Base-by-base conservation (phyloP, 2,329 filamentous ascomycete genomes). In the Tricladium varicosporioides region DNA sequence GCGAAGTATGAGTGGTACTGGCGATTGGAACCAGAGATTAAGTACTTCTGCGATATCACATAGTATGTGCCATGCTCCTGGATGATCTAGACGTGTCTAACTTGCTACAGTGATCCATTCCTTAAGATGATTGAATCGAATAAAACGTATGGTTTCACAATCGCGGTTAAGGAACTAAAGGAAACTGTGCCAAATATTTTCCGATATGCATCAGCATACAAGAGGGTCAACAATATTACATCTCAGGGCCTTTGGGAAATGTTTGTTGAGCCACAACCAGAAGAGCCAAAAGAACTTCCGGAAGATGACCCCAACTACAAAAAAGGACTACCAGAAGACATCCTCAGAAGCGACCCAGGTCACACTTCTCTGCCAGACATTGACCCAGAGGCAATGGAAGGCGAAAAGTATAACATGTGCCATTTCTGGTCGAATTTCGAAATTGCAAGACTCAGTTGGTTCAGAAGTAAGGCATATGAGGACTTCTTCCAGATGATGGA, bases 351-450 rank as follows among this genome's bases (percentile, higher is more conserved):
- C 50, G 89, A 96, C 60, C 86, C 90, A 19, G 85, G 84, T 40
- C 81, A 81, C 54, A 85, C 86, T 61, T 82, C 82, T 33, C 76
- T 91, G n/a, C 86, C 88, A 31, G 86, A 94, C 44, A 89, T 97
- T 56, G 91, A 97, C 69, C 86, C 88, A 0, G 92, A 97, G 70
- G 84, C 87, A 44, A 99, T 99, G 94, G 93, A 97, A 71, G 91
- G 92, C 62, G 94, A 99, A 73, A 90, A 87, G 67, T 99, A 99
- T 80, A 99, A 99, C 77, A 99, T 99, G 94, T 99, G 94, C 73
- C 94, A 99, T 78, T 99, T 97, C 79, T 99, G 94, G 94, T 96
- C 92, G 73, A 99, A 99, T 74, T 99, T 99, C 66, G 94, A 99
- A 75, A 99, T 99, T 76, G 94, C 94, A 13, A 86, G 87, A 58